Base-by-base conservation (phyloP, 495 filamentous ascomycete species). In the Neurospora sp. region DNA sequence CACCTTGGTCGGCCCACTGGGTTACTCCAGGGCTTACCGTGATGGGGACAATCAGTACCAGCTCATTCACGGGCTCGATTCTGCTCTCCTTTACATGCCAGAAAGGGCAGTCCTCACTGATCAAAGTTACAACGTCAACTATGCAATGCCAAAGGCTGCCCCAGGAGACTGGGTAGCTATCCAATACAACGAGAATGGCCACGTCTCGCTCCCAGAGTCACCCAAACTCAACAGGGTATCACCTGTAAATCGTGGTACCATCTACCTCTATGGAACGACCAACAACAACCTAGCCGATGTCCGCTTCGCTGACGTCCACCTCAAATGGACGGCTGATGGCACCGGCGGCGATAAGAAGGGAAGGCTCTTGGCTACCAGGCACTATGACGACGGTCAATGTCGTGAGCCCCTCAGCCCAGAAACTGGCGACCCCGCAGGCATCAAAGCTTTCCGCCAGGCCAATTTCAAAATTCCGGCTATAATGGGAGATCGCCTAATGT, bases 301-400 rank as follows among this genome's bases (percentile, higher is more conserved):
- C 74, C 93, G 85, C 3, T 83, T 96, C 45, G 81, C 88, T 13
- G 88, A 90, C 72, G 89, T 97, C 10, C 88, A 94, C 77, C 83
- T 89, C 37, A 77, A 83, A 13, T 98, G 94, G 94, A 96, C 87
- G 38, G 75, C 82, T 3, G 90, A 92, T 42, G 94, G 93, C 69
- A 91, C 85, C 1, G 93, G 93, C 42, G 93, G 93, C 15, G 89
- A 97, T 77, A 83, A 85, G 45, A 88, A 90, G 37, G 94, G 94
- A 24, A 83, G 84, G 37, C 89, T 97, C 8, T 83, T 97, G 24
- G 89, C 90, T 1, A 89, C 86, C 4, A 88, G 92, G 69, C 87
- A 90, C 79, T 97, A 88, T 80, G 94, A 97, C 78, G 94, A 97
- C 75, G 90, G 90, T 19, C 90, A 90, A 69, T 97, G 94, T 84